Percentiles rank a stretch among this genome's conserved stretches.
These are phyloP conservation scores for Eucalyptus microcorys DNA, from an alignment of 345 rosid species.

Conservation along the genomic window DNA sequence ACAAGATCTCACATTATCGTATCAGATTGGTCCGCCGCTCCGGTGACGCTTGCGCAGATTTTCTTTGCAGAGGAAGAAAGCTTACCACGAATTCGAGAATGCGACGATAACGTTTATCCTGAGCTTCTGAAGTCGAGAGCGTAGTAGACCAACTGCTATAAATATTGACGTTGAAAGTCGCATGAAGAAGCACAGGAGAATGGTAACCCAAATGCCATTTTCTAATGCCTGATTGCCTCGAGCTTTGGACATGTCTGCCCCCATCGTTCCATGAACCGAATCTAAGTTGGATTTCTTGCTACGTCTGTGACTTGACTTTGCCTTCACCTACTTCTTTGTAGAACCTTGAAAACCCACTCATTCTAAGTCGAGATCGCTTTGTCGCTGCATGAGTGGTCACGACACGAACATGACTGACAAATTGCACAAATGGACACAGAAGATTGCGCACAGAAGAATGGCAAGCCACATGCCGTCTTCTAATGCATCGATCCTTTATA, in stretches of 20 bases:
- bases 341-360: background rate
- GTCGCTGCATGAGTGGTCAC: background rate
- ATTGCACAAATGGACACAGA: background rate
- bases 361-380: background rate
- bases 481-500: background rate
- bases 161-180: no score
- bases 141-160: background rate
- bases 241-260: background rate
- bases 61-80: background rate
- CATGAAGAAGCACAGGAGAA: background rate
- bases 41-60: background rate
- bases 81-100: background rate
- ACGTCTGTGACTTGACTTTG: background rate
- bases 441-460: background rate
- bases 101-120: background rate
- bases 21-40: background rate
- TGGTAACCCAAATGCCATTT: background rate
- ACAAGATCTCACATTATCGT: background rate
- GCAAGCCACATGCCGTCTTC: background rate
- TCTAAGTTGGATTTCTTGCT: background rate
- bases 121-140: background rate
- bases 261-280: background rate
- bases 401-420: rapidly evolving
- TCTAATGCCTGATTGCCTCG: background rate
- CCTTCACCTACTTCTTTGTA: background rate